A percentile compares a stretch with the other conserved stretches of the same genome.
These are phyloP conservation scores for Uromyces viciae-fabae DNA, from an alignment of 1,284 basidiomycete genomes.

Conservation along the genomic window DNA sequence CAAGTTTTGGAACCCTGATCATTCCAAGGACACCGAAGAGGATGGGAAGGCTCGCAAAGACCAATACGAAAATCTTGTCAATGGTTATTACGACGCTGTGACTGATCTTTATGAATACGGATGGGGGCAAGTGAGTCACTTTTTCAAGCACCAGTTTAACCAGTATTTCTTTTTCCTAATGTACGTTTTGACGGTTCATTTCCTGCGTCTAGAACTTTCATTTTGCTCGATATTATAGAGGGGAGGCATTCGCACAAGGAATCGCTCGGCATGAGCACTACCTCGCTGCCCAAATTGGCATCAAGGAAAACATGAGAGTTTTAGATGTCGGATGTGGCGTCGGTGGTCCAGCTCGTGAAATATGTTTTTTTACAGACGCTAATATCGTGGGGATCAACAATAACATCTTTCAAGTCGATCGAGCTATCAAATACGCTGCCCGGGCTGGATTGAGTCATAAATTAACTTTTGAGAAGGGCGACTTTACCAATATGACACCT, in stretches of 20 bases:
- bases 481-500: slow-evolving; percentile 92
- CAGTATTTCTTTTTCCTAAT: neutral
- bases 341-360: slow-evolving; percentile 92
- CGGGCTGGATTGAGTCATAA: slow-evolving; percentile 72
- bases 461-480: slow-evolving; percentile 78
- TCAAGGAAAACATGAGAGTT: slow-evolving; percentile 86
- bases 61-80: slow-evolving; percentile 89
- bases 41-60: slow-evolving; percentile 74
- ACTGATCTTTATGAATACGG: slow-evolving; percentile 97
- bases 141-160: neutral
- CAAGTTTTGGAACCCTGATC: slow-evolving; percentile 87
- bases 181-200: slow-evolving; percentile 38
- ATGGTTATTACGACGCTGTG: slow-evolving; percentile 62
- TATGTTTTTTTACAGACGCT: slow-evolving; percentile 83
- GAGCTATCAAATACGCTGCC: slow-evolving; percentile 78
- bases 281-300: slow-evolving; percentile 76
- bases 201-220: slow-evolving; percentile 55
- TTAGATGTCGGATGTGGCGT: slow-evolving; percentile 98
- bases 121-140: slow-evolving; percentile 32
- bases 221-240: slow-evolving; percentile 55
- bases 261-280: slow-evolving; percentile 97
- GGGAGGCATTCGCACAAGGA: slow-evolving; percentile 55
- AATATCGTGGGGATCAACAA: slow-evolving; percentile 89
- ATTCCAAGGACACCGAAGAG: slow-evolving; percentile 65
- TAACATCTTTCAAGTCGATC: slow-evolving; percentile 89